Conservation (phyloP, 805 yeast species). For the Candida pseudofarinosa region DNA sequence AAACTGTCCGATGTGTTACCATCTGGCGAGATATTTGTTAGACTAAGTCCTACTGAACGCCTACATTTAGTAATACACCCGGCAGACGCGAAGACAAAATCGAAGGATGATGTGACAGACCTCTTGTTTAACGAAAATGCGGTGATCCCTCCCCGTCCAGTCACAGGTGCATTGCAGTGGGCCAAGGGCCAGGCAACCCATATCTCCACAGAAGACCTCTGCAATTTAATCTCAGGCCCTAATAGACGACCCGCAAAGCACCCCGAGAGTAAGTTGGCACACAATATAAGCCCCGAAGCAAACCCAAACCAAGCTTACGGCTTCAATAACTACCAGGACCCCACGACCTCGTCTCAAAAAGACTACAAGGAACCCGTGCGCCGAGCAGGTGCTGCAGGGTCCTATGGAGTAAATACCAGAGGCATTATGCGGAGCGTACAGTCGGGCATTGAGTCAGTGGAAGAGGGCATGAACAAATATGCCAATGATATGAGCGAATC, state of each 20-base stretch:
- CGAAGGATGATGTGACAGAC: constrained; percentile 39
- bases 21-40: constrained; percentile 55
- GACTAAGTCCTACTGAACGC: constrained; percentile 49
- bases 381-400: constrained; percentile 26
- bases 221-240: constrained; percentile 67
- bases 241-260: constrained; percentile 59
- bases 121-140: constrained; percentile 65
- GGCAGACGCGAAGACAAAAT: constrained; percentile 16
- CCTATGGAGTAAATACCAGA: constrained; percentile 41
- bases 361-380: constrained; percentile 48
- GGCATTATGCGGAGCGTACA: constrained; percentile 45
- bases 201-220: constrained; percentile 60
- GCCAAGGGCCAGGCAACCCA: constrained; percentile 67
- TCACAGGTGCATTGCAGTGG: constrained; percentile 77
- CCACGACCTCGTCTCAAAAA: constrained; percentile 12
- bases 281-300: constrained; percentile 43
- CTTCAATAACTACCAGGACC: constrained; percentile 8
- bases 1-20: constrained; percentile 31
- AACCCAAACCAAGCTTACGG: constrained; percentile 35
- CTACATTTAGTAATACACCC: constrained; percentile 21
- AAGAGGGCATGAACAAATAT: constrained; percentile 53
- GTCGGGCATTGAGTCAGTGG: constrained; percentile 49
- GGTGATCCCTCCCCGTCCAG: constrained; percentile 74
- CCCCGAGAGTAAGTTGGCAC: constrained; percentile 54
- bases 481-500: constrained; percentile 53